Base-by-base conservation (phyloP, 768 basidiomycete genomes). In the Rhodotorula diobovata region DNA sequence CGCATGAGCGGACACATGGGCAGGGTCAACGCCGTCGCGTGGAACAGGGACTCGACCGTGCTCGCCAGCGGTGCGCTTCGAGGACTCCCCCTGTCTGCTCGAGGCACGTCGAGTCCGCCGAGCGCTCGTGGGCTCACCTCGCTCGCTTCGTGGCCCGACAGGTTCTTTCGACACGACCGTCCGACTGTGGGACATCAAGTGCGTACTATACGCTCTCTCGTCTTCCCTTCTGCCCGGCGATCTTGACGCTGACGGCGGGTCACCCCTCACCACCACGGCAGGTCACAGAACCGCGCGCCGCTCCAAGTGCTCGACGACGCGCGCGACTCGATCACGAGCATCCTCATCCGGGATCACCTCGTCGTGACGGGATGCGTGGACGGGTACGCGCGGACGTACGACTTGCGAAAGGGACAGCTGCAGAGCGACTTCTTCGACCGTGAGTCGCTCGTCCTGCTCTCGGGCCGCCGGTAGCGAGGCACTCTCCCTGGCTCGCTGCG, bases 151-250 rank as follows among this genome's bases (percentile, higher is more conserved):
- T 10, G 14, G 43, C 53, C 43, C 1, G 0, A 25, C 63, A 94
- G 93, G 91, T 66, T 94, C 93, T 2, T 97, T 89, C 77, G 95
- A 99, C 81, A 86, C 92, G 1, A 92, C 92, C 20, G 87, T 97
- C 46, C 85, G 89, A 75, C 80, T 97, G 45, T 98, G 93, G 93
- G 95, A 98, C 79, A 82, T 96, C 74, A 86, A 90, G 92, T 92
- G 72, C 61, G 84, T 28, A 77, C 68, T 50, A 15, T 2, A 11
- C 4, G 4, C 21, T 18, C 21, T 10, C 2, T 15, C 12, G 23
- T 32, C n/a, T n/a, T n/a, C n/a, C n/a, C n/a, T n/a, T n/a, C 45
- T 35, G 35, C 69, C 61, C 34, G 48, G 45, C 34, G 50, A 23
- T 34, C 6, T 51, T 50, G 53, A 41, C 21, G 53, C 48, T 34